Evolutionary conservation across 2,329 filamentous ascomycete species (phyloP).

Genomic region (Cordyceps tenuipes): DNA sequence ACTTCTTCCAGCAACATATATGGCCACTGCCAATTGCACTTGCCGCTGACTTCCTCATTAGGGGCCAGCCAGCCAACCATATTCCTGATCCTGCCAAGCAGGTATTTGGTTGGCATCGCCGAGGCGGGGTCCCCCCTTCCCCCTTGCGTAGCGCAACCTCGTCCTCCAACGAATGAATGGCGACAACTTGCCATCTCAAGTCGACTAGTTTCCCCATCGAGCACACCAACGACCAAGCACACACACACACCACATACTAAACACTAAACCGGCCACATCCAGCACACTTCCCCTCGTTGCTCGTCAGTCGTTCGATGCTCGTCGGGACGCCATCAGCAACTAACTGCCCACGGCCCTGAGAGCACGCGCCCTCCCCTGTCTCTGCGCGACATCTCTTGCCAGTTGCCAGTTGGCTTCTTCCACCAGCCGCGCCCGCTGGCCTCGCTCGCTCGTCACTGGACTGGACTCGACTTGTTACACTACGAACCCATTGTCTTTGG

Average conservation of each 20-base stretch:
- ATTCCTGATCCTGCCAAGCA: background rate
- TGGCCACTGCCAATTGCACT: background rate
- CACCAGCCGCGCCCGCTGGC: background rate
- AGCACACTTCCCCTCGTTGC: background rate
- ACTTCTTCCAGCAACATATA: background rate
- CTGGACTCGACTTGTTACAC: too few relatives aligned
- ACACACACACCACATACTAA: background rate
- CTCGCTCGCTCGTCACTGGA: background rate
- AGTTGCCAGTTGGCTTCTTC: background rate
- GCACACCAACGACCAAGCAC: background rate
- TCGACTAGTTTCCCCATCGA: background rate
- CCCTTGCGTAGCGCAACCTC: background rate
- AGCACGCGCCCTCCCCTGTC: background rate
- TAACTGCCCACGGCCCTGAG: background rate
- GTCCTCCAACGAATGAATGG: background rate
- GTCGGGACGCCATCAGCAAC: background rate
- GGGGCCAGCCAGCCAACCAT: background rate
- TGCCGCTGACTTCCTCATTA: background rate
- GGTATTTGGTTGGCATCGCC: background rate
- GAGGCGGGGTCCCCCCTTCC: background rate
- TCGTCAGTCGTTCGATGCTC: too few relatives aligned
- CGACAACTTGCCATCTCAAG: constrained; percentile 2
- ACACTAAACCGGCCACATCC: background rate
- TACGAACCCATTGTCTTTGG: background rate
- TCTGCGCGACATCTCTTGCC: background rate